phyloP scores from a whole-genome alignment of 441 rosid species.

The Populus tomentosa region DNA sequence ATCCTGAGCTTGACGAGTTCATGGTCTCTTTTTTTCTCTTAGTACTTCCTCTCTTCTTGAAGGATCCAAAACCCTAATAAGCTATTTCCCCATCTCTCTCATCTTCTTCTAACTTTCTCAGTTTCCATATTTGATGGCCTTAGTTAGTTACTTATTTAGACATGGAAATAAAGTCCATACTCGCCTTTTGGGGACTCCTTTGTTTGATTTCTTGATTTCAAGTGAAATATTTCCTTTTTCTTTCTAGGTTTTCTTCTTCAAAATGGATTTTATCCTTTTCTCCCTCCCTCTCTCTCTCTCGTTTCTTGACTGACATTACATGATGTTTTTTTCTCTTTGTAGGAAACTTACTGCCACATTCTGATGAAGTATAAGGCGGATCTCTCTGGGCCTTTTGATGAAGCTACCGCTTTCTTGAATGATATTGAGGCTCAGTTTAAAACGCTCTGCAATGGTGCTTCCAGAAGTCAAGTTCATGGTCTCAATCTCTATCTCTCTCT shows the following conservation, averaged over 20 bases:
- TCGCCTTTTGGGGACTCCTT: not conserved
- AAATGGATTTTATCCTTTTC: not conserved
- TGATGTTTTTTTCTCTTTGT: not conserved
- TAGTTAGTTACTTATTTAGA: not conserved
- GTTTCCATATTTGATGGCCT: not conserved
- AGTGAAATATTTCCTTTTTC: not conserved
- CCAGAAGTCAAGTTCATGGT: constrained; percentile 29
- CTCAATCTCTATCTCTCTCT: constrained; percentile 8
- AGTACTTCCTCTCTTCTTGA: not conserved
- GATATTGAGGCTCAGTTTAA: constrained; percentile 44
- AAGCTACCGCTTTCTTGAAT: constrained; percentile 51
- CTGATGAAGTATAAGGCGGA: constrained; percentile 49
- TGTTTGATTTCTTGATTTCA: not conserved
- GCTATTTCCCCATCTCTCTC: not conserved
- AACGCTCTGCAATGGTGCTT: constrained; percentile 40
- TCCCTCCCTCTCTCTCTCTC: not conserved
- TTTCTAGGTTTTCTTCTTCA: not conserved
- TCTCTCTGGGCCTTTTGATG: constrained; percentile 53
- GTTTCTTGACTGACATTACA: not conserved
- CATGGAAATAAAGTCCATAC: not conserved
- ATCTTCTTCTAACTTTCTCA: not conserved
- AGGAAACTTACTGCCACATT: constrained; percentile 52
- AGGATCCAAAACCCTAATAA: constrained; percentile 21
- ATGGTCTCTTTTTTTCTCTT: constrained; percentile 37
- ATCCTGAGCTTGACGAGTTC: constrained; percentile 71